Evolutionary conservation across 148 eudicot species (phyloP).

Genomic region (Rhododendron molle): DNA sequence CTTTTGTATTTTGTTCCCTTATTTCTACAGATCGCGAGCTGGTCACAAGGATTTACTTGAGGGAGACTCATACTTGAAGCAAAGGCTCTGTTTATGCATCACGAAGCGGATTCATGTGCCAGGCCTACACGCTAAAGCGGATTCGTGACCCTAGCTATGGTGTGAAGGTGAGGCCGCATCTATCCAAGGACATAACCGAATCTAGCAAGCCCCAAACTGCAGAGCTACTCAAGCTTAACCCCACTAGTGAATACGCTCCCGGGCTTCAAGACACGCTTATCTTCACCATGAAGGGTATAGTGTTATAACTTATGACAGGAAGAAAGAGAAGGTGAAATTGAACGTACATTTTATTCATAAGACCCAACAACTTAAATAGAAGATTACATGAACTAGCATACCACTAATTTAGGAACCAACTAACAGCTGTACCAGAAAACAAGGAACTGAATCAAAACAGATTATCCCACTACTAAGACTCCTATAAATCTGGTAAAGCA

Average conservation of each 20-base stretch:
- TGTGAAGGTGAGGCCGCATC: conserved; percentile 66
- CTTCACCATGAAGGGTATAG: conserved; percentile 93
- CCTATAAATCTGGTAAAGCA: too few species aligned
- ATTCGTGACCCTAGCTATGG: conserved; percentile 73
- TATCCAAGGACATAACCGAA: conserved; percentile 64
- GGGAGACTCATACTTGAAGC: conserved; percentile 84
- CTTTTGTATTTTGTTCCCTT: background rate
- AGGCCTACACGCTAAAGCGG: conserved; percentile 75
- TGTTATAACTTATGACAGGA: too few species aligned
- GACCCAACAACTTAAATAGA: too few species aligned
- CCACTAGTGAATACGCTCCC: conserved; percentile 83
- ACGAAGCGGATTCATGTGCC: conserved; percentile 67
- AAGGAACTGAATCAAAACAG: too few species aligned
- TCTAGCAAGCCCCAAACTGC: conserved; percentile 57
- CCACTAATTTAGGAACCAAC: too few species aligned
- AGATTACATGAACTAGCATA: too few species aligned
- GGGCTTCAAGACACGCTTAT: conserved; percentile 93
- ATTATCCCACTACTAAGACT: too few species aligned
- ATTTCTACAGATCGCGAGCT: conserved; percentile 45
- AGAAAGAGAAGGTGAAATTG: too few species aligned
- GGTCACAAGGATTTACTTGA: conserved; percentile 83
- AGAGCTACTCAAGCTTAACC: conserved; percentile 87
- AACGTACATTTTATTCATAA: too few species aligned
- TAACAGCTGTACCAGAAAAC: too few species aligned
- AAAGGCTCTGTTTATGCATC: conserved; percentile 63